These are phyloP conservation scores for Trichoderma sp. DNA, from an alignment of 2,329 filamentous ascomycete species.

Conservation along the genomic window DNA sequence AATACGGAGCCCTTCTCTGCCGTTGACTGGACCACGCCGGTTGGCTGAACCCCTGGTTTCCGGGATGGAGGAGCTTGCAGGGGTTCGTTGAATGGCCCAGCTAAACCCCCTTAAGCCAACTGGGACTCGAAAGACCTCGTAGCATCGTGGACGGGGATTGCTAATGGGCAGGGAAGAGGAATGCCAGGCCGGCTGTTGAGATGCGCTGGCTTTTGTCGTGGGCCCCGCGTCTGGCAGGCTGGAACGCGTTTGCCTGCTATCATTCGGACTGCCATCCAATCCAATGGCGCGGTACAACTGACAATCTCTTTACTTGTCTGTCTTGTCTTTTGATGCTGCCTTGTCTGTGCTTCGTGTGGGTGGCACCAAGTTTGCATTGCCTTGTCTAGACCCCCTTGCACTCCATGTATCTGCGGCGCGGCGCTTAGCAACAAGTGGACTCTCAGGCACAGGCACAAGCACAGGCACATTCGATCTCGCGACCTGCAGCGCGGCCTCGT, in stretches of 20 bases:
- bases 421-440: slow-evolving; percentile 12
- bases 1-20: slow-evolving; percentile 2
- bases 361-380: background rate
- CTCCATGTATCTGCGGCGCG: slow-evolving; percentile 13
- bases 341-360: slow-evolving; percentile 1
- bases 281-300: background rate
- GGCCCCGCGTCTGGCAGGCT: background rate
- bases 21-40: background rate
- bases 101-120: slow-evolving; percentile 13
- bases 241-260: background rate
- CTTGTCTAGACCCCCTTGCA: slow-evolving; percentile 7
- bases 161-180: background rate
- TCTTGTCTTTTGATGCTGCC: background rate
- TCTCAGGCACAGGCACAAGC: background rate
- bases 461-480: slow-evolving; percentile 14
- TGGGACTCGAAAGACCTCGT: background rate
- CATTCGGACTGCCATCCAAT: background rate
- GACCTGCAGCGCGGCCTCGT: slow-evolving; percentile 1
- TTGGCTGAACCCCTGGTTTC: background rate
- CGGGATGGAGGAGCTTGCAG: slow-evolving; percentile 4
- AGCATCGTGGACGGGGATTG: background rate
- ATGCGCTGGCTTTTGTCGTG: background rate
- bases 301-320: background rate
- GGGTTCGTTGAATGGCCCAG: background rate
- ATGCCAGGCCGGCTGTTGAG: slow-evolving; percentile 2